phyloP scores from a whole-genome alignment of 2,329 filamentous ascomycete genomes.

The Phialemonium atrogriseum region DNA sequence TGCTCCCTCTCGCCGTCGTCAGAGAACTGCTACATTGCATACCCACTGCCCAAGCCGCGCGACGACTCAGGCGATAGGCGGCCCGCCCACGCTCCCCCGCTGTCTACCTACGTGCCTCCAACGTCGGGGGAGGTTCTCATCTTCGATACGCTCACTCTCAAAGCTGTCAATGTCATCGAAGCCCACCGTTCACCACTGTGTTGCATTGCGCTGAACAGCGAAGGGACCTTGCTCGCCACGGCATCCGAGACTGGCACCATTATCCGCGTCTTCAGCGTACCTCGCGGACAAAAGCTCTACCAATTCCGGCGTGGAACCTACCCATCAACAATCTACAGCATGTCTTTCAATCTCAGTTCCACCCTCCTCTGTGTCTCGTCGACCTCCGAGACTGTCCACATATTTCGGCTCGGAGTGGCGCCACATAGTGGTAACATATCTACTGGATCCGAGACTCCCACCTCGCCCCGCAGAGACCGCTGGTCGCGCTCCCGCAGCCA shows the following conservation, averaged over 20 bases:
- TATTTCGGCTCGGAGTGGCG: constrained; percentile 66
- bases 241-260: constrained; percentile 97
- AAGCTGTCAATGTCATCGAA: constrained; percentile 91
- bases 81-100: constrained; percentile 78
- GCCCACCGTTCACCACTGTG: constrained; percentile 88
- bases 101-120: constrained; percentile 68
- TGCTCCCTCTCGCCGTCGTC: constrained; percentile 90
- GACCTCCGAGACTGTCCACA: constrained; percentile 91
- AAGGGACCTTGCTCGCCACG: constrained; percentile 85
- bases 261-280: constrained; percentile 90
- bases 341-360: constrained; percentile 95
- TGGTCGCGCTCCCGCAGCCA: constrained; percentile 45
- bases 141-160: constrained; percentile 81
- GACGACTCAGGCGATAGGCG: constrained; percentile 49
- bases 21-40: constrained; percentile 91
- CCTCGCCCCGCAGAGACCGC: constrained; percentile 37
- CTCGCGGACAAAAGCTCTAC: constrained; percentile 84
- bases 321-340: constrained; percentile 92
- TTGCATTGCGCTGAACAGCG: constrained; percentile 83
- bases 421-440: no score
- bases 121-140: constrained; percentile 89
- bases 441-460: constrained; percentile 25
- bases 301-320: constrained; percentile 95
- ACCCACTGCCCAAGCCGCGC: constrained; percentile 71
- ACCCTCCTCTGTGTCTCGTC: constrained; percentile 93